Evolutionary conservation across 345 rosid species (phyloP).

Genomic region (Rhodomyrtus tomentosa): DNA sequence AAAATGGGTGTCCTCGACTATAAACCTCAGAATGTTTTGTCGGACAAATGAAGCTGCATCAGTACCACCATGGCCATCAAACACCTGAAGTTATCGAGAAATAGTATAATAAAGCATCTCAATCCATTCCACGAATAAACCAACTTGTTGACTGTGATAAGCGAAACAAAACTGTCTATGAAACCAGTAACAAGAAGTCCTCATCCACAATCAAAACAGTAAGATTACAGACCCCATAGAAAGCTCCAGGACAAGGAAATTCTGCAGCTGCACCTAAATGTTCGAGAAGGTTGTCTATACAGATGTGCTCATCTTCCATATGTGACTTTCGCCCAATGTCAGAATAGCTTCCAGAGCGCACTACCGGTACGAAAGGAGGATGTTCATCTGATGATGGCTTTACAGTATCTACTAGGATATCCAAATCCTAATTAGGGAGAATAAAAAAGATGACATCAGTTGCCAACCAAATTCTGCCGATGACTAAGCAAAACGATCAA

Average conservation of each 20-base stretch:
- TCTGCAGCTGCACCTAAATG: slow-evolving; percentile 1
- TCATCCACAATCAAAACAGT: not conserved
- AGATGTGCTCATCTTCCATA: slow-evolving; percentile 17
- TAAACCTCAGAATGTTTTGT: slow-evolving; percentile 13
- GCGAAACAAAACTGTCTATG: not conserved
- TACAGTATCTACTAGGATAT: not conserved
- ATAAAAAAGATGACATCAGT: not conserved
- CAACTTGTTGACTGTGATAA: not conserved
- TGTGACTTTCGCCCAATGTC: slow-evolving; percentile 4
- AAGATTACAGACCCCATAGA: slow-evolving; percentile 17
- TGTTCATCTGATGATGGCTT: not conserved
- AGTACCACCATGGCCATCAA: slow-evolving; percentile 23
- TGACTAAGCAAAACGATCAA: not conserved
- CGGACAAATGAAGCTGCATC: slow-evolving; percentile 14
- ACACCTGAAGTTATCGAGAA: slow-evolving; percentile 8
- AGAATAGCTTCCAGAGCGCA: slow-evolving; percentile 16
- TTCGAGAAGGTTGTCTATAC: slow-evolving; percentile 11
- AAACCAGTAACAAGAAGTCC: not conserved
- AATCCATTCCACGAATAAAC: not conserved
- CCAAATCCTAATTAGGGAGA: not conserved
- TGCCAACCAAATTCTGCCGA: not conserved
- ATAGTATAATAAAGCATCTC: not conserved
- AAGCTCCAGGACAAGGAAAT: slow-evolving; percentile 13
- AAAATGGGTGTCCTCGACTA: slow-evolving; percentile 16
- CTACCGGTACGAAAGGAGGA: not conserved